Evolutionary conservation across 2,329 filamentous ascomycete species (phyloP).

Genomic region (Talaromyces funiculosus): DNA sequence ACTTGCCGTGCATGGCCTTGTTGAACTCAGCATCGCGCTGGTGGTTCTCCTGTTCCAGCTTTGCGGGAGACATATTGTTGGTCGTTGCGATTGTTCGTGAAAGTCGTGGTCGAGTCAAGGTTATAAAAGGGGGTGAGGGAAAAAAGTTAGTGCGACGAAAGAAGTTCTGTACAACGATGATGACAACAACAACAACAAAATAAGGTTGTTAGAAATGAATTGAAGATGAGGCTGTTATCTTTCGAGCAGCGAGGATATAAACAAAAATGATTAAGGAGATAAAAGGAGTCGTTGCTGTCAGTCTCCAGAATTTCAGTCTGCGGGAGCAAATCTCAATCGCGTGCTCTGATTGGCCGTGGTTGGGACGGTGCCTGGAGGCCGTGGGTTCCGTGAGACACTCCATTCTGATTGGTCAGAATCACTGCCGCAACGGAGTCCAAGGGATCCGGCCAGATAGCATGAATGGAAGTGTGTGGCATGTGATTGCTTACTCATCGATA

Average conservation of each 20-base stretch:
- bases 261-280: background rate
- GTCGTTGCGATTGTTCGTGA: slow-evolving; percentile 1
- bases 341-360: background rate
- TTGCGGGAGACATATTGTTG: slow-evolving; percentile 45
- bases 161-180: background rate
- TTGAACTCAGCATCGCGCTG: slow-evolving; percentile 83
- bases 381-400: background rate
- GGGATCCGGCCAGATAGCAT: background rate
- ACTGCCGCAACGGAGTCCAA: background rate
- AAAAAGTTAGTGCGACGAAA: slow-evolving; percentile 12
- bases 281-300: background rate
- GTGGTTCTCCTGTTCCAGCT: slow-evolving; percentile 77
- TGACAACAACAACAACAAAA: background rate
- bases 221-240: background rate
- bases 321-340: background rate
- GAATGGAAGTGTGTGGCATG: background rate
- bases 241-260: background rate
- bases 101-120: slow-evolving; percentile 10
- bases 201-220: background rate
- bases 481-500: slow-evolving; percentile 1
- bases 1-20: slow-evolving; percentile 76
- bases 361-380: background rate
- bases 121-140: slow-evolving; percentile 10
- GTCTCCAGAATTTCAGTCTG: slow-evolving; percentile 1
- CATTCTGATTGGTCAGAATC: slow-evolving; percentile 3